A percentile compares a stretch with the other conserved stretches of the same genome.
These are phyloP conservation scores for Globisporangium mamillatum DNA, from an alignment of 352 stramenopile species.

Conservation along the genomic window DNA sequence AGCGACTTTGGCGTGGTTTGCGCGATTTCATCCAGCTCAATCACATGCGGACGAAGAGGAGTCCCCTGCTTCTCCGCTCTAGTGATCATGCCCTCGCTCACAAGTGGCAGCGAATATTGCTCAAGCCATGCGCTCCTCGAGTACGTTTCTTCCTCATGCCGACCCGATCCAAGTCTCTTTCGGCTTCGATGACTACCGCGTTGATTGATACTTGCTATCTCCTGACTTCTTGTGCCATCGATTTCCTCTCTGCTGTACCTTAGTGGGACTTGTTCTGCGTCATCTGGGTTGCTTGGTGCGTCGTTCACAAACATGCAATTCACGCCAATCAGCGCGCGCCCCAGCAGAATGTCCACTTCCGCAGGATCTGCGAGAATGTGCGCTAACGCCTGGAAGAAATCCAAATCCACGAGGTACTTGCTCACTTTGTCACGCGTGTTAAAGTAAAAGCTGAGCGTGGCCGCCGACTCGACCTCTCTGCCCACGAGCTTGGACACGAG, in stretches of 20 bases:
- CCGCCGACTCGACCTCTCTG: constrained; percentile 11
- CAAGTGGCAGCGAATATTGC: not conserved
- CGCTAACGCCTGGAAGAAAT: constrained; percentile 25
- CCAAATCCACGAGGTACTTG: constrained; percentile 25
- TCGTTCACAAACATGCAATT: constrained; percentile 27
- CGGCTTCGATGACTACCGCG: not conserved
- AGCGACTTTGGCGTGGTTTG: not conserved
- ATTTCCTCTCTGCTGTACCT: not conserved
- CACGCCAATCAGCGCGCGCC: constrained; percentile 21
- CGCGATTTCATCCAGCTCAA: not conserved
- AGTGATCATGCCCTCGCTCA: not conserved
- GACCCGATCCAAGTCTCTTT: not conserved
- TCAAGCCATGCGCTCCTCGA: not conserved
- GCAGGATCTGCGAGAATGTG: constrained; percentile 17
- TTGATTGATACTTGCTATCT: not conserved
- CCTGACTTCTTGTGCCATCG: not conserved
- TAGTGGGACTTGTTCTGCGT: not conserved
- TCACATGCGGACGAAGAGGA: not conserved
- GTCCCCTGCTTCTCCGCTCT: not conserved
- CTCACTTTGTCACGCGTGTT: constrained; percentile 13
- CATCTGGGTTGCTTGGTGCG: not conserved
- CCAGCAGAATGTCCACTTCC: constrained; percentile 17
- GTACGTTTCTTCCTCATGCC: not conserved
- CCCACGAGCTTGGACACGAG: constrained; percentile 25
- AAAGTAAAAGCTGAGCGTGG: constrained; percentile 25